Base-by-base conservation (phyloP, 2,329 filamentous ascomycete species). In the Alternaria arbusti region DNA sequence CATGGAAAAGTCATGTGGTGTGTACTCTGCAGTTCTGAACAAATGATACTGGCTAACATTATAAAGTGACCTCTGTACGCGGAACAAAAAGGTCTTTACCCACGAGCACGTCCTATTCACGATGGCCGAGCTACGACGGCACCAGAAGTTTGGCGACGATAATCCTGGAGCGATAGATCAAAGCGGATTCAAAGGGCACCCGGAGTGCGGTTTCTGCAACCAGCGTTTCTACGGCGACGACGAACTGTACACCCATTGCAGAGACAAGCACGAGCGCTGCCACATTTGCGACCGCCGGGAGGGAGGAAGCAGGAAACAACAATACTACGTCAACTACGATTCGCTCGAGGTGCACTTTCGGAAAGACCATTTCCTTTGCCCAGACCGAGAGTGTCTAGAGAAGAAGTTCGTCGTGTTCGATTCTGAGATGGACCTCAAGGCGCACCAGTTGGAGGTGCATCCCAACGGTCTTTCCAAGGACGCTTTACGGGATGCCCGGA, bases 401-500 rank as follows among this genome's bases (percentile, higher is more conserved):
- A 97, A 97, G 87, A 98, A 97, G 78, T 97, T 98, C 77, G 91
- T 98, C 28, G 96, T 98, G 1, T 99, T 99, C 71, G 93, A 93
- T 59, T 94, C 94, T 0, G 93, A 97, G 74, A 90, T 99, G 85
- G 96, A 99, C 74, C 83, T 99, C 50, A 97, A 98, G 79, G 96
- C 91, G 4, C 96, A 99, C 81, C 93, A 97, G 78, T 82, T 99
- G 10, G 90, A 91, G 71, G 88, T 90, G 57, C 96, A 99, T 76
- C 93, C 90, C 0, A 89, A 90, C 70, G 88, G 90, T 0, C 79
- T 96, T 23, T 93, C 93, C 9, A 97, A 97, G 74, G 91, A 95
- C 70, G 89, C 91, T 2, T 86, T 94, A 59, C 86, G 93, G 73
- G 95, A 97, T 78, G 92, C 93, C 5, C 87, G 94, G 54, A 83